Conservation (phyloP, 305 asterid genomes). For the Plantago coronopus region DNA sequence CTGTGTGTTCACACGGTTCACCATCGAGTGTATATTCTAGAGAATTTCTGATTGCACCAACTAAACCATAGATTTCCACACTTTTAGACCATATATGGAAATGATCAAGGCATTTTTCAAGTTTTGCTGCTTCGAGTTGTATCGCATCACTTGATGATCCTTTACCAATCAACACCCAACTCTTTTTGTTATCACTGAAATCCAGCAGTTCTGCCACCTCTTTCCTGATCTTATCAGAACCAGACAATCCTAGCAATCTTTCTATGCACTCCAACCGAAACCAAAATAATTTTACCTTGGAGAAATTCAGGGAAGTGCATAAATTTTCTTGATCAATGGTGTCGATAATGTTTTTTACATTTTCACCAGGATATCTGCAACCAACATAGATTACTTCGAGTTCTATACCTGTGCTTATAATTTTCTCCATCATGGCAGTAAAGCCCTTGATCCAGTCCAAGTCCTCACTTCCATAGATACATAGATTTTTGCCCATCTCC, state of each 20-base stretch:
- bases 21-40: constrained; percentile 24
- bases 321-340: constrained; percentile 41
- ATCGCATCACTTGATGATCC: constrained; percentile 34
- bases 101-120: constrained; percentile 28
- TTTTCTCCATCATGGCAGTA: constrained; percentile 30
- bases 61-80: constrained; percentile 37
- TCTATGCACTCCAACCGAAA: constrained; percentile 46
- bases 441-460: constrained; percentile 54
- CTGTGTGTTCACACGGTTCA: constrained; percentile 32
- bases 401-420: constrained; percentile 32
- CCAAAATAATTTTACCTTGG: constrained; percentile 53
- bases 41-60: constrained; percentile 35
- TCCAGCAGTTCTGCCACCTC: constrained; percentile 35
- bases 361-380: constrained; percentile 44
- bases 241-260: constrained; percentile 25
- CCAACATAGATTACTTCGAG: constrained; percentile 64
- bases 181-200: constrained; percentile 17
- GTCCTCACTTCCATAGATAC: constrained; percentile 59
- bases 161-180: constrained; percentile 53
- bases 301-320: constrained; percentile 32
- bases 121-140: constrained; percentile 32
- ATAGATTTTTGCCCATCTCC: constrained; percentile 44
- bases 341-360: constrained; percentile 30
- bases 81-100: constrained; percentile 34
- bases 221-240: constrained; percentile 21